phyloP scores from a whole-genome alignment of 768 basidiomycete genomes.

The Tephrocybe sp. region DNA sequence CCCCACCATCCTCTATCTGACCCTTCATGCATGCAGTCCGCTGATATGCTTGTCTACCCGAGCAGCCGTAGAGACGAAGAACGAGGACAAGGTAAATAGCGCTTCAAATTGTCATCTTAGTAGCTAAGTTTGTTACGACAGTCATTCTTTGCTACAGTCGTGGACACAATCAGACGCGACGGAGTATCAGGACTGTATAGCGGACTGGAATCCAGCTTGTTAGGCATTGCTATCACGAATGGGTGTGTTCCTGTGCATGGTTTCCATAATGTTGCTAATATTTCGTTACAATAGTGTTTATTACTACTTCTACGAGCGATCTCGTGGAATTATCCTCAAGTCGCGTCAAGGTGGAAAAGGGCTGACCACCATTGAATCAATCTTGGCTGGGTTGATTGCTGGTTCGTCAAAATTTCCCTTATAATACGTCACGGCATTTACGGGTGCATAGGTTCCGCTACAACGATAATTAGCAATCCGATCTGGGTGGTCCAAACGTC shows the following conservation, averaged over 20 bases:
- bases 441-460: conserved; percentile 67
- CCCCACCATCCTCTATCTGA: conserved; percentile 4
- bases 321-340: conserved; percentile 53
- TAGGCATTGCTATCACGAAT: conserved; percentile 93
- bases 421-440: not conserved
- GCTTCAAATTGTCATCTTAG: not conserved
- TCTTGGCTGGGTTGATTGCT: conserved; percentile 84
- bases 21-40: conserved; percentile 49
- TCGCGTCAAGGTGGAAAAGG: conserved; percentile 60
- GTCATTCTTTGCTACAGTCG: conserved; percentile 63
- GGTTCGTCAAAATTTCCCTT: conserved; percentile 39
- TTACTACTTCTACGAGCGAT: conserved; percentile 88
- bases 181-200: conserved; percentile 84
- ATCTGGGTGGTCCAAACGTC: conserved; percentile 97
- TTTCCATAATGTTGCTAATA: not conserved
- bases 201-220: conserved; percentile 79
- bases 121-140: conserved; percentile 22
- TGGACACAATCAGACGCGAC: conserved; percentile 81
- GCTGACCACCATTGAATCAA: conserved; percentile 83
- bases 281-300: conserved; percentile 58
- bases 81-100: conserved; percentile 36
- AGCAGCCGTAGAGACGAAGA: conserved; percentile 87
- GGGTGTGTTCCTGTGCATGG: conserved; percentile 44
- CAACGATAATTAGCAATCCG: conserved; percentile 87
- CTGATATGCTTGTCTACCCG: conserved; percentile 90